Base-by-base conservation (phyloP, 1,284 basidiomycete genomes). In the Cryptococcus deneoformans region DNA sequence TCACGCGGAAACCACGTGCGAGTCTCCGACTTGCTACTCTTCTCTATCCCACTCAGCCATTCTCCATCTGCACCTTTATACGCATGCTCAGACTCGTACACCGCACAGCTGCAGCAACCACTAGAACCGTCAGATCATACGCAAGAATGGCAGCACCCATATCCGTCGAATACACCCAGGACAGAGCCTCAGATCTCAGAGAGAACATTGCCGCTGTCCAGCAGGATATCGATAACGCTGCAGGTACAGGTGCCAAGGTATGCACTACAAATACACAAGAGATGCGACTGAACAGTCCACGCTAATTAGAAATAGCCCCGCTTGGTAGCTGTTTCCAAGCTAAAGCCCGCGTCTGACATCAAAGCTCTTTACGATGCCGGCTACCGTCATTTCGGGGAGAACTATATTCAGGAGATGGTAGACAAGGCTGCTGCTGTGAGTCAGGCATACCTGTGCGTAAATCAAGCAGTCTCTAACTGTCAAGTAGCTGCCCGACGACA, bases 401-500 rank as follows among this genome's bases (percentile, higher is more conserved):
- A 99, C 76, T 99, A 98, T 73, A 92, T 94, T 5, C 90, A 96
- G 67, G 95, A 98, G 72, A 77, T 99, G 62, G 87, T 87, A n/a
- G 90, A 93, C 48, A 99, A 96, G 72, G 88, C 91, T 1, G 79
- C 80, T 52, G 79, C 84, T 73, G 90, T 90, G 68, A 63, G 87
- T 35, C 11, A 34, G n/a, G n/a, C 16, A 16, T n/a, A 35, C 12
- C 11, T 45, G 20, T 40, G 5, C 29, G n/a, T n/a, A 29, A 14
- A 48, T 6, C 16, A 40, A 24, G 39, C 12, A 16, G 20, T 43
- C 6, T 52, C 29, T 10, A 16, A 24, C 6, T 46, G 9, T 11
- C 56, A 37, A 45, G 29, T 70, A 93, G 90, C 82, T 94, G 14
- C 91, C 92, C 0, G 62, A 68, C 34, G 88, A 90, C 64, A 91